Evolutionary conservation across 768 basidiomycete species (phyloP), one percentile per base, ranked within the genome.

Genomic region (Cystofilobasidium bisporidii): DNA sequence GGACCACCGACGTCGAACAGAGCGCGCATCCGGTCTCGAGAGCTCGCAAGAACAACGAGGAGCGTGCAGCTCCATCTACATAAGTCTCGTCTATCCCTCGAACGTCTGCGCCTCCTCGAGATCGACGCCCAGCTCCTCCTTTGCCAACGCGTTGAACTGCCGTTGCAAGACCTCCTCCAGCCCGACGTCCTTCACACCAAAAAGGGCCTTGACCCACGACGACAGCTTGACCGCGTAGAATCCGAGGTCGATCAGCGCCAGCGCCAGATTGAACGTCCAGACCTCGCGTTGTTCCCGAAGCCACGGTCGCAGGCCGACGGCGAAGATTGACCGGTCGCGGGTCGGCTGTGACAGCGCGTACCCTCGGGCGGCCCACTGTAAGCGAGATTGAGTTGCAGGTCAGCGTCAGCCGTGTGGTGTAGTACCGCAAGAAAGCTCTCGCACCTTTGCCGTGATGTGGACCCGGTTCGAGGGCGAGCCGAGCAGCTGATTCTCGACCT

Each of bases 391-490:
- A 24, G 33, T n/a, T 20, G 26, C n/a, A 41, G 61, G 28, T 28
- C 3, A 61, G 45, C 15, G 45, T 45, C 28, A 17, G 62, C 63
- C 83, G 0, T 22, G 41, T n/a, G n/a, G n/a, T n/a, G n/a, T n/a
- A 47, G 24, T 28, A 24, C 24, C 22, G 40, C 11, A 28, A 33
- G 12, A 28, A 2, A 43, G 45, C 48, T 9, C 18, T 10, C 50
- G 45, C 45, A 63, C 50, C 45, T 63, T 63, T 38, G 88, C 91
- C 0, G 87, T 89, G 63, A 93, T 87, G 76, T 90, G 91, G 78
- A 96, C 86, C 24, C 91, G 84, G 74, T 93, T 92, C 0, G 91
- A 87, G 0, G 91, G 91, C 3, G 88, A 88, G 18, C 88, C 87
- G 43, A 93, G 83, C 2, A 82, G 79, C 76, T 91, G 88, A 72